phyloP scores from a whole-genome alignment of 2,329 filamentous ascomycete genomes.

The Fusarium equiseti region DNA sequence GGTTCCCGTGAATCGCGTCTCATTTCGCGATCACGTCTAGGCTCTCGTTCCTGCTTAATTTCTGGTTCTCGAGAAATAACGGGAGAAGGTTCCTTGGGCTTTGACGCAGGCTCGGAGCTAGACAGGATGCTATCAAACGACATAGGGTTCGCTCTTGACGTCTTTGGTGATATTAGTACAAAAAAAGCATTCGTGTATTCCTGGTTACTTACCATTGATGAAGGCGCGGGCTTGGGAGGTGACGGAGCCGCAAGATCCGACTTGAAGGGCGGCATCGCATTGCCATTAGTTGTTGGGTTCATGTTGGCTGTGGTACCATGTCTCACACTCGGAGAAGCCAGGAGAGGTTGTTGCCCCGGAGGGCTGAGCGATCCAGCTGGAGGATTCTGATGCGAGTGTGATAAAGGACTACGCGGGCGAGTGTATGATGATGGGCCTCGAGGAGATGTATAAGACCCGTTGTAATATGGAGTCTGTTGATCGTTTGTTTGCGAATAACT shows the following conservation, averaged over 20 bases:
- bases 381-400: constrained; percentile 63
- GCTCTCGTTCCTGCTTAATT: constrained; percentile 31
- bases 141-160: constrained; percentile 86
- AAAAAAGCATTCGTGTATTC: constrained; percentile 11
- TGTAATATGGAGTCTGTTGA: constrained; percentile 60
- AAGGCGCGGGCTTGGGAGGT: constrained; percentile 55
- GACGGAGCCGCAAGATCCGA: constrained; percentile 57
- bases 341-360: constrained; percentile 55
- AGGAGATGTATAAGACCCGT: constrained; percentile 63
- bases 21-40: constrained; percentile 31
- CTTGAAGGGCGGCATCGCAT: constrained; percentile 54
- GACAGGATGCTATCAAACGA: constrained; percentile 96
- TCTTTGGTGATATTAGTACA: constrained; percentile 58
- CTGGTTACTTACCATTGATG: constrained; percentile 52
- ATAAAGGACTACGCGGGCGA: constrained; percentile 63
- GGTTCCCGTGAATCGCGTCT: constrained; percentile 39
- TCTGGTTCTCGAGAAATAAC: constrained; percentile 48
- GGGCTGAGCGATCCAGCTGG: constrained; percentile 59
- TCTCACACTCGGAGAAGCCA: constrained; percentile 63
- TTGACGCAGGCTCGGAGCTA: constrained; percentile 75
- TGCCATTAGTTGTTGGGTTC: constrained; percentile 57
- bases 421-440: constrained; percentile 56
- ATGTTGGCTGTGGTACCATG: constrained; percentile 57
- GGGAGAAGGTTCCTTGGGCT: constrained; percentile 62
- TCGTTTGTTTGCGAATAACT: constrained; percentile 60